Evolutionary conservation across 1,139 yeast species (phyloP), one percentile per base, ranked within the genome.

Genomic region (Kodamaea plutei): DNA sequence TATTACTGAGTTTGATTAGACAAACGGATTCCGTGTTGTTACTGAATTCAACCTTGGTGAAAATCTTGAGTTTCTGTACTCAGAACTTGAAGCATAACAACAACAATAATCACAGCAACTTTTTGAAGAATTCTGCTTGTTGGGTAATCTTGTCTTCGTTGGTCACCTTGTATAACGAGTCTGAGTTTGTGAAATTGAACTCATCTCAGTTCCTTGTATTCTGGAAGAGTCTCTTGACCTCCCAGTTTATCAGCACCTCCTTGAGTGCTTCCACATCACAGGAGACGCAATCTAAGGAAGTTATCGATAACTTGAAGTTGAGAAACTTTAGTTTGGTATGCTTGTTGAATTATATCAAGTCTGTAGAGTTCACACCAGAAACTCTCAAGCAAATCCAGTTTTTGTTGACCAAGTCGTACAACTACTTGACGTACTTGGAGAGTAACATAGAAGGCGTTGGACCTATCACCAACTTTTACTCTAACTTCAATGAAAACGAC

Each of bases 81-180:
- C 75, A 69, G 39, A 63, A 56, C 35, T 58, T 69, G 44, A 69
- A 69, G 43, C 72, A 67, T 34, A 62, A 54, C 30, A 40, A 34
- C 20, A 44, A 43, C 28, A 40, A 43, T 11, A 47, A 47, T 17
- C 45, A 44, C 20, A 39, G 43, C 9, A 51, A 45, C 16, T 45
- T 44, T 24, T 42, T 48, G 34, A 58, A 49, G 35, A 54, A 50
- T 36, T 48, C 62, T 4, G 33, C 45, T 26, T 52, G 84, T 41
- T 89, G 97, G 97, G 69, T 81, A 4, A 58, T 87, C 14, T 59
- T 91, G 23, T 67, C 81, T 31, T 94, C 96, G 1, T 60, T 88
- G 25, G 82, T 89, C 55, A 79, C 87, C 24, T 40, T 53, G 37
- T 31, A 50, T 40, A 37, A 44, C 42, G 43, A 54, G 38, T 47